These are phyloP conservation scores for Fusarium brevicatenulatum DNA, from an alignment of 2,329 filamentous ascomycete genomes.

Conservation along the genomic window DNA sequence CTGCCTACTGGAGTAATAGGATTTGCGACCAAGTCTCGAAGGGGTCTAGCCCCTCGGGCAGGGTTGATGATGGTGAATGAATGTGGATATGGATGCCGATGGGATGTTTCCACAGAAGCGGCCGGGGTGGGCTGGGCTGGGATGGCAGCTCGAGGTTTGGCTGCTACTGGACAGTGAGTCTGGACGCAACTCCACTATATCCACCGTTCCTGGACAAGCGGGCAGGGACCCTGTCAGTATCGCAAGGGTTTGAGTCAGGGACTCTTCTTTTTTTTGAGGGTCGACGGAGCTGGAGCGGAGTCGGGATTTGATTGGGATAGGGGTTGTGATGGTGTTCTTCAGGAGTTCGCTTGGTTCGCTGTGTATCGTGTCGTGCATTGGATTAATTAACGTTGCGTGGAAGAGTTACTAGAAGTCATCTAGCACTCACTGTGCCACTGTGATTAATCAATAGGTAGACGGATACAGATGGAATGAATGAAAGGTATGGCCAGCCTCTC, in stretches of 20 bases:
- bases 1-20: constrained; percentile 24
- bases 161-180: constrained; percentile 28
- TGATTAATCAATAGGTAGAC: neutral
- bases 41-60: constrained; percentile 29
- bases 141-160: constrained; percentile 15
- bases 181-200: constrained; percentile 34
- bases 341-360: constrained; percentile 41
- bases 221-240: constrained; percentile 15
- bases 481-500: neutral
- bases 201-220: constrained; percentile 42
- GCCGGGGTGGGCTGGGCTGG: constrained; percentile 27
- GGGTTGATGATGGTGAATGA: constrained; percentile 23
- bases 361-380: constrained; percentile 36
- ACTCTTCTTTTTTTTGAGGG: constrained; percentile 21
- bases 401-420: constrained; percentile 5
- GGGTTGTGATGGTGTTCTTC: constrained; percentile 14
- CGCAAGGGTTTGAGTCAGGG: constrained; percentile 43
- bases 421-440: constrained; percentile 4
- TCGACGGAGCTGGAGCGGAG: constrained; percentile 26
- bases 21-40: constrained; percentile 37
- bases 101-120: constrained; percentile 39
- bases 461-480: neutral
- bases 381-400: constrained; percentile 34
- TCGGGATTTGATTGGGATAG: constrained; percentile 26
- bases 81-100: constrained; percentile 11